A percentile compares a stretch with the other conserved stretches of the same genome.
These are phyloP conservation scores for Grigorovia humatica DNA, from an alignment of 805 yeast genomes.

Conservation along the genomic window DNA sequence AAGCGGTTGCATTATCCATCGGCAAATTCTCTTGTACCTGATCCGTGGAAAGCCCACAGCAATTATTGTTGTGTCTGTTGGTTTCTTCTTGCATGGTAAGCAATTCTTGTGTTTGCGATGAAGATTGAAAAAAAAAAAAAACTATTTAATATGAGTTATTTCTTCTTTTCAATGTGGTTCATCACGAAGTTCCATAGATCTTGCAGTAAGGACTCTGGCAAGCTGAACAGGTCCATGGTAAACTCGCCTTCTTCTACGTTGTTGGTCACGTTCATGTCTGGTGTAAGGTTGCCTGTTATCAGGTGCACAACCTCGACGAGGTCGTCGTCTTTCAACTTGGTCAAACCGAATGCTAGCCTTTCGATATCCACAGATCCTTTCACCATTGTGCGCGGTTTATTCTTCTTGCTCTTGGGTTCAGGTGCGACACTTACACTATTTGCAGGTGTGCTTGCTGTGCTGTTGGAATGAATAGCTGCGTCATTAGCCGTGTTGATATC, in stretches of 20 bases:
- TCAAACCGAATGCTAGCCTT: conserved; percentile 78
- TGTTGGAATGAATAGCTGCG: background rate
- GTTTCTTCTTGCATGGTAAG: background rate
- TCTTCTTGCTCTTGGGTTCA: conserved; percentile 39
- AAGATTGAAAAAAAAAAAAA: background rate
- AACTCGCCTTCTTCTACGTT: conserved; percentile 96
- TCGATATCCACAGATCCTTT: conserved; percentile 82
- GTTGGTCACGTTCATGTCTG: conserved; percentile 91
- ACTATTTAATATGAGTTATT: background rate
- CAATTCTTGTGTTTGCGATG: background rate
- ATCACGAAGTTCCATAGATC: conserved; percentile 92
- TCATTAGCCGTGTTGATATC: conserved; percentile 13
- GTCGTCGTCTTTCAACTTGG: conserved; percentile 85
- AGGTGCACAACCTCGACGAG: conserved; percentile 90
- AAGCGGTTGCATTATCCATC: background rate
- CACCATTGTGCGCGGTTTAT: conserved; percentile 37
- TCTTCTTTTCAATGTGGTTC: conserved; percentile 37
- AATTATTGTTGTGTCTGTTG: background rate
- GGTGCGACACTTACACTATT: background rate
- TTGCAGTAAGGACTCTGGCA: conserved; percentile 83
- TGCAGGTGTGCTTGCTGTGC: conserved; percentile 10
- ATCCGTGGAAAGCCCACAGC: background rate
- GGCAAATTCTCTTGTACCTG: background rate
- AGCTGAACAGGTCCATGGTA: conserved; percentile 86
- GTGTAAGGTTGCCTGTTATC: conserved; percentile 92